Evolutionary conservation across 2,329 filamentous ascomycete genomes (phyloP).

Genomic region (Ophiostoma montium): DNA sequence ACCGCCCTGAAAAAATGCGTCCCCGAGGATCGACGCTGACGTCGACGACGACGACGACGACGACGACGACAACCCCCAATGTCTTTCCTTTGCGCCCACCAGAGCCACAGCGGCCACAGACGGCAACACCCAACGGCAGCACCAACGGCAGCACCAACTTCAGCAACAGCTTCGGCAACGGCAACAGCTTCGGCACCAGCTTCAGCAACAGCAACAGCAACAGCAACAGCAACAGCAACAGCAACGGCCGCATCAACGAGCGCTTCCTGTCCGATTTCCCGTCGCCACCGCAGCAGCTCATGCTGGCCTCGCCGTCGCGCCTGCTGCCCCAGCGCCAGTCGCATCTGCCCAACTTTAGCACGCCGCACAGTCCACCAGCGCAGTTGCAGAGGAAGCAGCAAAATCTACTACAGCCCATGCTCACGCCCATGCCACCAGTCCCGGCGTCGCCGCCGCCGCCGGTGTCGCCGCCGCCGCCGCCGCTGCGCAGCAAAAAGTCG

Average conservation of each 20-base stretch:
- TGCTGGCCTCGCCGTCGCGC: neutral
- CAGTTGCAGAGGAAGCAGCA: neutral
- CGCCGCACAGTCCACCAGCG: neutral
- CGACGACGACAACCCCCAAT: neutral
- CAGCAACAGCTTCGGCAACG: too few relatives aligned
- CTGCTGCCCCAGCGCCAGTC: neutral
- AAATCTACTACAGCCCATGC: neutral
- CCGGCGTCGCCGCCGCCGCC: neutral
- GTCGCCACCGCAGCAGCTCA: neutral
- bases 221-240: neutral
- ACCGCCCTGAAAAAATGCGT: too few relatives aligned
- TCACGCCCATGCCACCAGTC: neutral
- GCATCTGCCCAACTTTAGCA: neutral
- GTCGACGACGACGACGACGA: neutral
- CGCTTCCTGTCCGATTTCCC: neutral
- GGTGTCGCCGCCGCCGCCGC: conserved; percentile 2
- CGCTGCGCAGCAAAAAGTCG: conserved; percentile 8
- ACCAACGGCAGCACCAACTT: neutral
- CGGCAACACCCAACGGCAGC: neutral
- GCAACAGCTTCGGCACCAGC: too few relatives aligned
- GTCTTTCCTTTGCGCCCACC: neutral
- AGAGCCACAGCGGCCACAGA: too few relatives aligned
- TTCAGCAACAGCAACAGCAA: too few relatives aligned
- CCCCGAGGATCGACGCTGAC: too few relatives aligned
- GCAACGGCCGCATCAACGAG: neutral